Percentiles rank a stretch among this genome's conserved stretches.
These are phyloP conservation scores for Fragilariopsis cylindrus DNA, from an alignment of 108 stramenopile species.

Conservation along the genomic window DNA sequence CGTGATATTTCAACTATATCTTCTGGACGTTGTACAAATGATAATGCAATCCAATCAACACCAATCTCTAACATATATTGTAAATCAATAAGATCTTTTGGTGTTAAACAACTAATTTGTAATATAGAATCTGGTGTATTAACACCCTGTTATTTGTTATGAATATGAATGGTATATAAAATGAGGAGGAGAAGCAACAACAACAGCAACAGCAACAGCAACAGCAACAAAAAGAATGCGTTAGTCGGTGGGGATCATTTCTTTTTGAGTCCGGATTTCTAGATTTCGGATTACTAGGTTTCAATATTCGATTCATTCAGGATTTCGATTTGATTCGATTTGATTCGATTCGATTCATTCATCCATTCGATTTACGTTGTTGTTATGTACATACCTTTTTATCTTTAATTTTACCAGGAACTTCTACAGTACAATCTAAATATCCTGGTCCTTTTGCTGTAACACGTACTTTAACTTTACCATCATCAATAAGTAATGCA, in stretches of 20 bases:
- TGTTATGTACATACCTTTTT: conserved; percentile 48
- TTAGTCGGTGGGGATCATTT: too few species aligned
- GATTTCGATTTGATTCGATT: too few species aligned
- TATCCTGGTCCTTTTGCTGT: conserved; percentile 57
- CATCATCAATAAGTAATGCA: conserved; percentile 79
- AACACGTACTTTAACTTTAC: conserved; percentile 85
- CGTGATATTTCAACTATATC: conserved; percentile 64
- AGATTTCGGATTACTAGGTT: not conserved
- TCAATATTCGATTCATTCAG: not conserved
- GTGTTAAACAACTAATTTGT: conserved; percentile 80
- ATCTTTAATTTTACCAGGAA: conserved; percentile 79
- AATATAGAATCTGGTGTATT: conserved; percentile 82
- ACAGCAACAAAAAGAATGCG: too few species aligned
- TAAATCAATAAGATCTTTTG: conserved; percentile 84
- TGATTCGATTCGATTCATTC: too few species aligned
- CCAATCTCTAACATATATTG: conserved; percentile 70
- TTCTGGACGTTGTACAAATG: conserved; percentile 77
- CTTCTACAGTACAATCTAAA: conserved; percentile 74
- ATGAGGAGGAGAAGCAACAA: too few species aligned
- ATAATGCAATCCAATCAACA: conserved; percentile 83
- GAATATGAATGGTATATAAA: too few species aligned
- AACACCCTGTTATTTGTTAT: conserved; percentile 49
- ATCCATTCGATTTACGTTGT: not conserved
- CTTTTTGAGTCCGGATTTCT: not conserved
- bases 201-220: too few species aligned